phyloP scores from a whole-genome alignment of 345 rosid species.

The Ricinus communis region DNA sequence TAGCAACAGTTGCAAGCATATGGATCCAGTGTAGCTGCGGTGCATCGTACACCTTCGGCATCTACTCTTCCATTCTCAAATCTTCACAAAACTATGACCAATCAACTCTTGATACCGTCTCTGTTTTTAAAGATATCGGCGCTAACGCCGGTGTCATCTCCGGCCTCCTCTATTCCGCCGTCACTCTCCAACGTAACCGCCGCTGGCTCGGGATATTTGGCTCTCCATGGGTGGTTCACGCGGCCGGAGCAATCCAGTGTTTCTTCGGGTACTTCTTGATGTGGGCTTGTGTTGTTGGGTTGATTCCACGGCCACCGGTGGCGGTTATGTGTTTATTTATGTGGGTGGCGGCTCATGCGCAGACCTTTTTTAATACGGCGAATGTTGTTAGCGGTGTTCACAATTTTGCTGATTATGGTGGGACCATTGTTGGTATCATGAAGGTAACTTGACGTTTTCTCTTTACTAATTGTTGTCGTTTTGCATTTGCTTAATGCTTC shows the following conservation, averaged over 20 bases:
- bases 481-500: background rate
- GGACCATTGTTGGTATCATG: slow-evolving; percentile 86
- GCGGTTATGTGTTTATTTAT: slow-evolving; percentile 70
- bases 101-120: slow-evolving; percentile 91
- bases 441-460: slow-evolving; percentile 46
- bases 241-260: slow-evolving; percentile 63
- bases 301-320: slow-evolving; percentile 62
- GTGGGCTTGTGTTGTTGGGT: slow-evolving; percentile 79
- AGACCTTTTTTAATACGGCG: slow-evolving; percentile 71
- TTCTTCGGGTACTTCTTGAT: slow-evolving; percentile 76
- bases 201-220: slow-evolving; percentile 19
- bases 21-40: slow-evolving; percentile 84
- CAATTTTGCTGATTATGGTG: slow-evolving; percentile 67
- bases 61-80: slow-evolving; percentile 76
- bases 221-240: slow-evolving; percentile 77
- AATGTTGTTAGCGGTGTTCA: slow-evolving; percentile 72
- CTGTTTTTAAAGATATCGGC: slow-evolving; percentile 95
- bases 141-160: slow-evolving; percentile 81
- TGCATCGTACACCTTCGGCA: slow-evolving; percentile 69
- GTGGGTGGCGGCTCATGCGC: slow-evolving; percentile 68
- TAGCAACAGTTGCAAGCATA: slow-evolving; percentile 74
- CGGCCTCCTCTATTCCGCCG: slow-evolving; percentile 67
- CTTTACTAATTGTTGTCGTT: background rate
- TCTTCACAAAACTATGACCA: slow-evolving; percentile 77
- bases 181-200: slow-evolving; percentile 26